These are phyloP conservation scores for Boletus bicolor DNA, from an alignment of 768 basidiomycete genomes.

Conservation along the genomic window DNA sequence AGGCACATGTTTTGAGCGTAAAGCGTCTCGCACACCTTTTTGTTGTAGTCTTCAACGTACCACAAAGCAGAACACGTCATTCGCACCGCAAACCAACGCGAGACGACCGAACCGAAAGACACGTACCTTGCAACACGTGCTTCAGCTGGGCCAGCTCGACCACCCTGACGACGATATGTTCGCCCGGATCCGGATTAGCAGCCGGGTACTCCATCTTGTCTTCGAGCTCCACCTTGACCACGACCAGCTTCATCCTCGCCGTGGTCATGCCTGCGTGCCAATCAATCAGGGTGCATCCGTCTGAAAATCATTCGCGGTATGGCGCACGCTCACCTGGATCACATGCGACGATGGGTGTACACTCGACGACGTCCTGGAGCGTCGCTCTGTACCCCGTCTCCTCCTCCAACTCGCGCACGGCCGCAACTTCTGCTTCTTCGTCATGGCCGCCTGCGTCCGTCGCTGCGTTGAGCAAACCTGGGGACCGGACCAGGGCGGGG, in stretches of 20 bases:
- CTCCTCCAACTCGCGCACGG: constrained; percentile 86
- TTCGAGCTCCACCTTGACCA: constrained; percentile 65
- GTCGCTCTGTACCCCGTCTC: constrained; percentile 86
- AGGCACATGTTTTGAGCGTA: neutral
- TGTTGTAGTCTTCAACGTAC: constrained; percentile 47
- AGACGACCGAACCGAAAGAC: neutral
- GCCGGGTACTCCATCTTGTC: constrained; percentile 64
- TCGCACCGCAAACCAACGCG: neutral
- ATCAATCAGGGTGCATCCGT: neutral
- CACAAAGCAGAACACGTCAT: neutral
- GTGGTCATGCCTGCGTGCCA: constrained; percentile 78
- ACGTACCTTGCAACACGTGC: constrained; percentile 62
- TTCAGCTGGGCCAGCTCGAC: constrained; percentile 66
- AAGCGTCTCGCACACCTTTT: constrained; percentile 41
- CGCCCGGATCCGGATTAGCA: constrained; percentile 81
- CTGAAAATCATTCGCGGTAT: neutral
- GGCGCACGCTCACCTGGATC: constrained; percentile 58
- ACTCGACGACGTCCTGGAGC: constrained; percentile 50
- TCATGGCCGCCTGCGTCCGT: neutral
- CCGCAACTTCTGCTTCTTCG: constrained; percentile 77
- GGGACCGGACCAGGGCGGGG: neutral
- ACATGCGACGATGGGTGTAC: constrained; percentile 56
- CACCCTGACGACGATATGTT: constrained; percentile 73
- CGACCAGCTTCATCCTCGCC: constrained; percentile 87
- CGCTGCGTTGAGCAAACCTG: constrained; percentile 80